Base-by-base conservation (phyloP, 139 green algal species). In the Penium margaritaceum region DNA sequence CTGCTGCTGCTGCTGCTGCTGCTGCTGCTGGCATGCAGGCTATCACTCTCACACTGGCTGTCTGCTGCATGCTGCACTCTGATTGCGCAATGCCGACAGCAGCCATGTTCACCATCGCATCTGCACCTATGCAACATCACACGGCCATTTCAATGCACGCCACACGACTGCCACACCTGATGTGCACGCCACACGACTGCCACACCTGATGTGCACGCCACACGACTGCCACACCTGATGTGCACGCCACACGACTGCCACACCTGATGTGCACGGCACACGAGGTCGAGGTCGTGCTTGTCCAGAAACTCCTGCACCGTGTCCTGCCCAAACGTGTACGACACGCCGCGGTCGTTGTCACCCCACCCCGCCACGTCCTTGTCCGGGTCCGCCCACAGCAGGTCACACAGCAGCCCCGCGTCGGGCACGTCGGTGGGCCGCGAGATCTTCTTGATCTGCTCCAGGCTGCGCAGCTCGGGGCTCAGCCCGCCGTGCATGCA, bases 401-500 rank as follows among this genome's bases (percentile, higher is more conserved):
- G 84, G 75, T 99, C 94, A 79, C 94, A 99, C n/a, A 99, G 86
- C 70, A 99, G 84, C 5, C 94, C 94, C 5, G 90, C 90, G 81
- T 99, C 94, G 3, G 94, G 94, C 32, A 99, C 95, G 62, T 99
- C 94, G 33, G 91, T 96, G 1, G 94, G 94, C 6, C 94, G 83
- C 29, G 90, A 85, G 57, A 99, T 92, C 51, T 92, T 89, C 81
- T 97, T 96, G 68, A 99, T 97, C 81, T 98, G 93, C 73, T 99
- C 93, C 75, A 99, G 78, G 0, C 83, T 89, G 80, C 98, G 96
- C 27, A 99, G 83, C 84, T 99, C 94, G 3, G 94, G 94, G 0
- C 90, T 97, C 36, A 99, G 85, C n/a, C 94, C 94, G 32, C 94
- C 94, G 75, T 99, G 94, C 91, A 99, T 99, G 88, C 94, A 99